Base-by-base conservation (phyloP, 192 early-diverging fungal species). In the Coemansia sp. region DNA sequence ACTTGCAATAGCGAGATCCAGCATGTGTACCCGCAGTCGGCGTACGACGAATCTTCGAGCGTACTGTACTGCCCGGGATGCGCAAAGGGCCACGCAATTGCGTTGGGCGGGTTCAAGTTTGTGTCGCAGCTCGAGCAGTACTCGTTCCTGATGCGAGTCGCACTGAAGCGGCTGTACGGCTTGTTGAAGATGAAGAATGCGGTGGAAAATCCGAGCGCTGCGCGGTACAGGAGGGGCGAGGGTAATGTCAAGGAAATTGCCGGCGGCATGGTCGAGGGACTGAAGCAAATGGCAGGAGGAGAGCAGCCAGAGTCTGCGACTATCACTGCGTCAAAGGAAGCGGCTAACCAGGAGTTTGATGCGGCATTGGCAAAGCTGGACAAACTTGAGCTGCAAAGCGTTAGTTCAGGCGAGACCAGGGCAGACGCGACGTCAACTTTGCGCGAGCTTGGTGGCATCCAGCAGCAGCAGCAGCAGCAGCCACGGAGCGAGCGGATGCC, bases 101-200 rank as follows among this genome's bases (percentile, higher is more conserved):
- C 66, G 15, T 63, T 59, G 0, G 74, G 67, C 22, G 83, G 86
- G 8, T 87, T 93, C 59, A 83, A 85, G 61, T 74, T 84, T 67
- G 85, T 97, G 3, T 88, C 95, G 8, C 90, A 94, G 63, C 78
- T 98, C 39, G 84, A 94, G 61, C 93, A 97, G 80, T 96, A 95
- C 74, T 86, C 88, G 42, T 97, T 93, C 72, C 68, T 95, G 34
- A 75, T 98, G 73, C 84, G 87, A 8, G 88, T 91, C 18, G 91
- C 90, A 17, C 76, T 97, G 42, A 86, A 87, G 53, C 80, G 91
- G 21, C 81, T 98, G 22, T 95, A 91, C 62, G 84, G 83, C 22
- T 68, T 93, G 38, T 78, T 98, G 22, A 84, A 89, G 68, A 74
- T 77, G 68, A 80, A 80, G 64, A 80, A 71, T 27, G 77, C 77